Evolutionary conservation across 1,284 basidiomycete genomes (phyloP).

Genomic region (Somion occarium): DNA sequence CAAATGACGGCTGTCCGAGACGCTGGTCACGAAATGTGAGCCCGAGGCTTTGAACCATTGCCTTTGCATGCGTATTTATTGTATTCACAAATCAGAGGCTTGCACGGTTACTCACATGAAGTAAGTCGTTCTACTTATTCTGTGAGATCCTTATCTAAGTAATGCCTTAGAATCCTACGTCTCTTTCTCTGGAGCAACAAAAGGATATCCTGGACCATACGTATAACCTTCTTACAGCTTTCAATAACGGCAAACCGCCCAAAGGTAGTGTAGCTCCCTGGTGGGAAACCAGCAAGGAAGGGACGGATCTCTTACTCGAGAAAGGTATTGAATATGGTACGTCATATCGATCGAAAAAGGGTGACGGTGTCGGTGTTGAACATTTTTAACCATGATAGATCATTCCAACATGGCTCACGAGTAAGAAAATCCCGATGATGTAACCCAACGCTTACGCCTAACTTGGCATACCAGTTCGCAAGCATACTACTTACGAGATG

Average conservation of each 20-base stretch:
- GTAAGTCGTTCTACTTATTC: conserved; percentile 22
- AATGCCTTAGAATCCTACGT: conserved; percentile 49
- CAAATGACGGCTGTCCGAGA: conserved; percentile 63
- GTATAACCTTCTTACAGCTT: conserved; percentile 59
- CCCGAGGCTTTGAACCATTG: no score
- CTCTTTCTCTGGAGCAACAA: conserved; percentile 65
- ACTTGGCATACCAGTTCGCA: conserved; percentile 48
- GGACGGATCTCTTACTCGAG: conserved; percentile 61
- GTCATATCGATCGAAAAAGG: no score
- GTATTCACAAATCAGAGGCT: conserved; percentile 36
- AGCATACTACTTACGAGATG: conserved; percentile 67
- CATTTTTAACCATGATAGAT: no score
- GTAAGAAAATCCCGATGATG: conserved; percentile 32
- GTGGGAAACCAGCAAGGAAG: conserved; percentile 77
- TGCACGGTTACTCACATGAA: conserved; percentile 76
- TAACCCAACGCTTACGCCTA: conserved; percentile 11
- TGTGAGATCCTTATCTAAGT: background rate
- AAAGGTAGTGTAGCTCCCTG: conserved; percentile 70
- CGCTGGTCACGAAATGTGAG: conserved; percentile 64
- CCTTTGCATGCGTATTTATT: background rate
- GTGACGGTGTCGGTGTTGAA: background rate
- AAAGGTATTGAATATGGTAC: conserved; percentile 74
- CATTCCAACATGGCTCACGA: conserved; percentile 67
- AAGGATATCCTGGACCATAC: conserved; percentile 70
- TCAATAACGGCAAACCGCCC: conserved; percentile 65